phyloP scores from a whole-genome alignment of 2,329 filamentous ascomycete species.

The Chrysoporthe cubensis region DNA sequence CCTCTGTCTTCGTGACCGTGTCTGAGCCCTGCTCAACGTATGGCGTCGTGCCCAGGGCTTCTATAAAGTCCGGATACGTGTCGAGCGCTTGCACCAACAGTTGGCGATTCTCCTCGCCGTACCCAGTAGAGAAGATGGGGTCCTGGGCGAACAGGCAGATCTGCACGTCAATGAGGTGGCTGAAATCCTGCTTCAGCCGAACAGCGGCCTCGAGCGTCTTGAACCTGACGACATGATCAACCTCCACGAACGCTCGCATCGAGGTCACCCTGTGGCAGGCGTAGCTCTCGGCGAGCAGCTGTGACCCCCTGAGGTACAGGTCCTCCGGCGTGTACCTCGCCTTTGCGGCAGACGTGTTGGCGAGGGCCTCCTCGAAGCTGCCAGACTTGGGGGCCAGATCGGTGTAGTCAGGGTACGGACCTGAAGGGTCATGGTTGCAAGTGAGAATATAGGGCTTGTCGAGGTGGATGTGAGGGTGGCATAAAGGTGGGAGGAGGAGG shows the following conservation, averaged over 20 bases:
- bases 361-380: slow-evolving; percentile 68
- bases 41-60: slow-evolving; percentile 68
- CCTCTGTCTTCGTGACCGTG: slow-evolving; percentile 43
- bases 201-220: slow-evolving; percentile 54
- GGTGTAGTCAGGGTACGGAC: slow-evolving; percentile 57
- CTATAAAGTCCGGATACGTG: slow-evolving; percentile 46
- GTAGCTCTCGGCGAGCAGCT: slow-evolving; percentile 66
- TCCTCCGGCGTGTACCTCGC: slow-evolving; percentile 63
- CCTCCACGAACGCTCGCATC: slow-evolving; percentile 73
- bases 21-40: slow-evolving; percentile 64
- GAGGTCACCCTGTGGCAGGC: slow-evolving; percentile 67
- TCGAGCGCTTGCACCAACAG: slow-evolving; percentile 45
- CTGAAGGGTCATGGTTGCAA: slow-evolving; percentile 33
- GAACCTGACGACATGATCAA: slow-evolving; percentile 62
- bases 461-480: slow-evolving; percentile 74
- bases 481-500: slow-evolving; percentile 51
- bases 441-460: slow-evolving; percentile 68
- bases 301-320: slow-evolving; percentile 65
- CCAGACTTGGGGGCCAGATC: slow-evolving; percentile 64
- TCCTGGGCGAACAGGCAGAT: slow-evolving; percentile 74
- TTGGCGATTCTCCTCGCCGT: slow-evolving; percentile 54
- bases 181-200: slow-evolving; percentile 58
- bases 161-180: slow-evolving; percentile 61
- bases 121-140: slow-evolving; percentile 61
- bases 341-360: slow-evolving; percentile 58